Conservation (phyloP, 805 yeast genomes). For the Candida pseudofarinosa region DNA sequence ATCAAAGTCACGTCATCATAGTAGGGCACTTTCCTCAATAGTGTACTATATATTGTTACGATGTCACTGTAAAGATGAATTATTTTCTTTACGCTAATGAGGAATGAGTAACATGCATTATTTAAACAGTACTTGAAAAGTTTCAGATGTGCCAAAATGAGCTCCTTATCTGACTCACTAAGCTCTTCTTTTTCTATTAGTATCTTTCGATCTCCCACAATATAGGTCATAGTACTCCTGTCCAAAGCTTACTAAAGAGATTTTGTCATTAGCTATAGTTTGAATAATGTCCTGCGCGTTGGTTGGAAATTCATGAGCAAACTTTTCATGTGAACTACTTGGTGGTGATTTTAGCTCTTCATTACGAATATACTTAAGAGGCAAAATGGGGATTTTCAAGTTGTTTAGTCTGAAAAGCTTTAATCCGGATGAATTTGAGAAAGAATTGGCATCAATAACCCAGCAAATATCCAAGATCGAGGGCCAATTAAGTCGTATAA, state of each 20-base stretch:
- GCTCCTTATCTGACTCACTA: slow-evolving; percentile 19
- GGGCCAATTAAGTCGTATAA: slow-evolving; percentile 21
- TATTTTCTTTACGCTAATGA: slow-evolving; percentile 27
- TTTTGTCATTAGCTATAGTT: background rate
- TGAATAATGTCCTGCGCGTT: background rate
- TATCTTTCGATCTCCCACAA: slow-evolving; percentile 33
- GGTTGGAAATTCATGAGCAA: background rate
- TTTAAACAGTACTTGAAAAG: slow-evolving; percentile 33
- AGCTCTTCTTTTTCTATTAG: slow-evolving; percentile 17
- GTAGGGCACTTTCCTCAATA: slow-evolving; percentile 34
- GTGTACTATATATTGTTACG: slow-evolving; percentile 36
- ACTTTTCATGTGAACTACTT: background rate
- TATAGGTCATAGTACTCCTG: slow-evolving; percentile 27
- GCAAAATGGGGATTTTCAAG: slow-evolving; percentile 25
- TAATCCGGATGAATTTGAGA: slow-evolving; percentile 30
- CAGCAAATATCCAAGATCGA: slow-evolving; percentile 23
- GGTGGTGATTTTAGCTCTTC: background rate
- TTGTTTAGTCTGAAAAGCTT: slow-evolving; percentile 22
- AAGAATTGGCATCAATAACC: slow-evolving; percentile 27
- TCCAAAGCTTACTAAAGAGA: background rate
- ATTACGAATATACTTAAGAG: background rate
- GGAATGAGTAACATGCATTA: slow-evolving; percentile 20
- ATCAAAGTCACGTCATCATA: slow-evolving; percentile 38
- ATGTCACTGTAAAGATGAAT: slow-evolving; percentile 35
- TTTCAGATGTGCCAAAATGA: slow-evolving; percentile 24